Evolutionary conservation across 805 yeast species (phyloP).

Genomic region (Cyberlindnera amylophila): DNA sequence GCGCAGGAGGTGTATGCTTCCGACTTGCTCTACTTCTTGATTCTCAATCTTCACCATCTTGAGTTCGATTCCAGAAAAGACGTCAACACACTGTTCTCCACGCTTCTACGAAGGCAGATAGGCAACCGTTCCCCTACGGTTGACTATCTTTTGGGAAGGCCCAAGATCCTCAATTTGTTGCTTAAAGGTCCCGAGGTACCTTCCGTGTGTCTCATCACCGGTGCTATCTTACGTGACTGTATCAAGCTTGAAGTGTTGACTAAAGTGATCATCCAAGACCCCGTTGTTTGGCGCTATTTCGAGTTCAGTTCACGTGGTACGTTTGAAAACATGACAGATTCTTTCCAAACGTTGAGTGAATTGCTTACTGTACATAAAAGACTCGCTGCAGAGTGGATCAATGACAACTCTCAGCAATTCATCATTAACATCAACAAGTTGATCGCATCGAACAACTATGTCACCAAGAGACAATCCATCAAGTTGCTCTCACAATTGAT

Average conservation of each 20-base stretch:
- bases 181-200: slow-evolving; percentile 70
- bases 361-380: slow-evolving; percentile 66
- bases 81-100: slow-evolving; percentile 66
- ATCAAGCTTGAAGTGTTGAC: slow-evolving; percentile 72
- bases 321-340: slow-evolving; percentile 88
- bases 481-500: slow-evolving; percentile 72
- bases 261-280: slow-evolving; percentile 52
- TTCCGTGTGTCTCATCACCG: slow-evolving; percentile 70
- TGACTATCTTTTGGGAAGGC: slow-evolving; percentile 68
- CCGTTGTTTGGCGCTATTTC: slow-evolving; percentile 78
- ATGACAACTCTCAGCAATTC: slow-evolving; percentile 52
- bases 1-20: slow-evolving; percentile 76
- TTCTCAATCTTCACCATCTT: slow-evolving; percentile 55
- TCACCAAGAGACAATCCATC: slow-evolving; percentile 86
- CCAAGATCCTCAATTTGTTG: slow-evolving; percentile 59
- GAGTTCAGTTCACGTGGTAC: slow-evolving; percentile 69
- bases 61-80: slow-evolving; percentile 92
- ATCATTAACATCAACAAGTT: slow-evolving; percentile 61
- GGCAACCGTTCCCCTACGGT: slow-evolving; percentile 82
- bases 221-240: slow-evolving; percentile 81
- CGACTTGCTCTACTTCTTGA: slow-evolving; percentile 62
- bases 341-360: slow-evolving; percentile 73
- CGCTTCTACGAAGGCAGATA: slow-evolving; percentile 72
- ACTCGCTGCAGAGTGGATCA: slow-evolving; percentile 66
- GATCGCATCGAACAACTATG: slow-evolving; percentile 78